phyloP scores from a whole-genome alignment of 225 moss, liverwort and hornwort genomes.

The Takakia lepidozioides region DNA sequence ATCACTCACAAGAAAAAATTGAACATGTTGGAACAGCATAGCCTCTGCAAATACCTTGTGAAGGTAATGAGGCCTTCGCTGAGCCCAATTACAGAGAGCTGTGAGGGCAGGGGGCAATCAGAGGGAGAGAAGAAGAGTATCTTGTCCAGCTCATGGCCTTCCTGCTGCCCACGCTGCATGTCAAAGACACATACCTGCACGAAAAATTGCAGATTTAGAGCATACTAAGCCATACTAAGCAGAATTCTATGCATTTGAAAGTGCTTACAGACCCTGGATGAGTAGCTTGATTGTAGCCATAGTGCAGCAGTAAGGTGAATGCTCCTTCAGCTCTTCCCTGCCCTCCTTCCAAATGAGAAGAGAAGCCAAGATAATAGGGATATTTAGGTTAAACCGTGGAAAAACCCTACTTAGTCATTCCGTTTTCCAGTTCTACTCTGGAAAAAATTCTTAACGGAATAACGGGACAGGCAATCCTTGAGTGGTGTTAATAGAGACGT shows the following conservation, averaged over 20 bases:
- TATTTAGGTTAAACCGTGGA: too few relatives aligned
- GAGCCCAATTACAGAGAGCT: constrained; percentile 76
- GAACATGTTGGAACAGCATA: too few relatives aligned
- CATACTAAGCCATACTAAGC: not conserved
- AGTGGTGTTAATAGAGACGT: too few relatives aligned
- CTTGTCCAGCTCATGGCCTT: constrained; percentile 90
- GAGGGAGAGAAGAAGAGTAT: constrained; percentile 71
- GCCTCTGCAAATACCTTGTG: constrained; percentile 36
- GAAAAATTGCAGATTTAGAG: not conserved
- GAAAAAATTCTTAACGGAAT: too few relatives aligned
- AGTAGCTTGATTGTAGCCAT: not conserved
- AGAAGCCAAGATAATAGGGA: too few relatives aligned
- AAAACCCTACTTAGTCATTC: too few relatives aligned
- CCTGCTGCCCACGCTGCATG: constrained; percentile 75
- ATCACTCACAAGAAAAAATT: too few relatives aligned
- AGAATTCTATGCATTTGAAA: not conserved
- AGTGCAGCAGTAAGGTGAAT: not conserved
- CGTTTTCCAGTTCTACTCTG: too few relatives aligned
- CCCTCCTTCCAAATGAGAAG: not conserved
- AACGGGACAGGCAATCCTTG: too few relatives aligned
- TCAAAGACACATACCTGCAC: constrained; percentile 78
- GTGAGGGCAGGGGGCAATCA: constrained; percentile 57
- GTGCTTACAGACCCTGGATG: not conserved
- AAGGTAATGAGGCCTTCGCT: constrained; percentile 89
- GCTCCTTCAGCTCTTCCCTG: not conserved